Evolutionary conservation across 768 basidiomycete species (phyloP).

Genomic region (Galerina marginata): DNA sequence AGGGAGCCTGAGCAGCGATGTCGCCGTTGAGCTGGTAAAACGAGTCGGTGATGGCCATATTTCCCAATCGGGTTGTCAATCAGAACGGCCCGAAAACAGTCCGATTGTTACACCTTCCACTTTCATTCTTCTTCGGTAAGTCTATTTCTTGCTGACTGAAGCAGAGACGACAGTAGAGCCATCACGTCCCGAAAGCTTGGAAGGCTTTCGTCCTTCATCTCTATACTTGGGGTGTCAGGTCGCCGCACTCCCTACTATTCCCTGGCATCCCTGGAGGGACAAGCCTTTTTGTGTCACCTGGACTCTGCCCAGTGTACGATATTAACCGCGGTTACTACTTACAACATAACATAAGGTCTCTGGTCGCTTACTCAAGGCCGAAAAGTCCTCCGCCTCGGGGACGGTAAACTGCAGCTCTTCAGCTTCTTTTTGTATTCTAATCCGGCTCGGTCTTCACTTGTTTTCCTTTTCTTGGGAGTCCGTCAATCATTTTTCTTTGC

Average conservation of each 20-base stretch:
- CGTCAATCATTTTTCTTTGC: slow-evolving; percentile 20
- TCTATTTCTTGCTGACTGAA: not conserved
- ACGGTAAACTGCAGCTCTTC: not conserved
- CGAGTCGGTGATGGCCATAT: slow-evolving; percentile 5
- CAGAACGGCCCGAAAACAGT: slow-evolving; percentile 4
- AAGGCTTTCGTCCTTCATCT: slow-evolving; percentile 6
- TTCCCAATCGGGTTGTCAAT: slow-evolving; percentile 8
- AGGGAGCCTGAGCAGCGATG: slow-evolving; percentile 6
- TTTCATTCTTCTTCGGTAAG: too few species aligned
- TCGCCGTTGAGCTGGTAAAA: not conserved
- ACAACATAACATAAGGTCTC: not conserved
- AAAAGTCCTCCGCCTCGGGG: slow-evolving; percentile 1
- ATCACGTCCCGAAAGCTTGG: slow-evolving; percentile 21
- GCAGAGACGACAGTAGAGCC: not conserved
- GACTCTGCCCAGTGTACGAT: not conserved
- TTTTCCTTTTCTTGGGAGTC: slow-evolving; percentile 14
- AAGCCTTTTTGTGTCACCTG: slow-evolving; percentile 6
- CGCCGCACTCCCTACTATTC: too few species aligned
- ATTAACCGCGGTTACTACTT: not conserved
- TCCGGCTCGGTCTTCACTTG: slow-evolving; percentile 7
- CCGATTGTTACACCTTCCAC: not conserved
- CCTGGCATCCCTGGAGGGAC: not conserved
- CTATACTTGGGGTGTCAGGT: slow-evolving; percentile 13
- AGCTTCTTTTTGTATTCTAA: slow-evolving; percentile 6
- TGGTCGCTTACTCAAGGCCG: slow-evolving; percentile 8